Conservation (phyloP, 2,329 filamentous ascomycete genomes). For the Tolypocladium album region DNA sequence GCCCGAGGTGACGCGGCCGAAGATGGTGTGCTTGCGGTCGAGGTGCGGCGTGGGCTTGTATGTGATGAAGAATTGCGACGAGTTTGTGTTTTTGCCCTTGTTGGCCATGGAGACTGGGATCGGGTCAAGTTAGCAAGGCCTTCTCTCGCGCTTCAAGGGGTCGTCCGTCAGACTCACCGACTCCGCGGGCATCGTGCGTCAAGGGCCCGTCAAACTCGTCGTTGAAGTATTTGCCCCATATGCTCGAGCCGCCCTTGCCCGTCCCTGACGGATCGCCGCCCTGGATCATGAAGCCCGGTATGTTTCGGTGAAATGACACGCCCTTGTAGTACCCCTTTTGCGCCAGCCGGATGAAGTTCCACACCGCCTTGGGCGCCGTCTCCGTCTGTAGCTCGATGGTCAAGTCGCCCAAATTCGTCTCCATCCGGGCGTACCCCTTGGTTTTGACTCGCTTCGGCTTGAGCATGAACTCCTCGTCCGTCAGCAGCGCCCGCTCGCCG, state of each 20-base stretch:
- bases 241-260: constrained; percentile 76
- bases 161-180: constrained; percentile 24
- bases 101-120: constrained; percentile 72
- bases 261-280: constrained; percentile 91
- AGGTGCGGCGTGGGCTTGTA: constrained; percentile 80
- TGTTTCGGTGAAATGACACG: constrained; percentile 84
- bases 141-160: not conserved
- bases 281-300: constrained; percentile 95
- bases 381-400: constrained; percentile 88
- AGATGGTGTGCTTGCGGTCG: constrained; percentile 95
- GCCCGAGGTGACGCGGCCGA: constrained; percentile 74
- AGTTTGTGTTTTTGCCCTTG: constrained; percentile 97
- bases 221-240: constrained; percentile 90
- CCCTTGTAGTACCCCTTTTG: constrained; percentile 84
- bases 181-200: constrained; percentile 71
- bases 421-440: constrained; percentile 84
- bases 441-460: constrained; percentile 79
- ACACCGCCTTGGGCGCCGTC: constrained; percentile 83
- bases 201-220: constrained; percentile 89
- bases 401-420: constrained; percentile 74
- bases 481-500: constrained; percentile 72
- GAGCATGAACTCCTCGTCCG: constrained; percentile 94
- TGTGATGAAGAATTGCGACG: constrained; percentile 86
- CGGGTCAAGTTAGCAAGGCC: not conserved
- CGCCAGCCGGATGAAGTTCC: constrained; percentile 87